A percentile compares a stretch with the other conserved stretches of the same genome.
phyloP scores from a whole-genome alignment of 352 stramenopile species.

The Aphanomyces astaci region DNA sequence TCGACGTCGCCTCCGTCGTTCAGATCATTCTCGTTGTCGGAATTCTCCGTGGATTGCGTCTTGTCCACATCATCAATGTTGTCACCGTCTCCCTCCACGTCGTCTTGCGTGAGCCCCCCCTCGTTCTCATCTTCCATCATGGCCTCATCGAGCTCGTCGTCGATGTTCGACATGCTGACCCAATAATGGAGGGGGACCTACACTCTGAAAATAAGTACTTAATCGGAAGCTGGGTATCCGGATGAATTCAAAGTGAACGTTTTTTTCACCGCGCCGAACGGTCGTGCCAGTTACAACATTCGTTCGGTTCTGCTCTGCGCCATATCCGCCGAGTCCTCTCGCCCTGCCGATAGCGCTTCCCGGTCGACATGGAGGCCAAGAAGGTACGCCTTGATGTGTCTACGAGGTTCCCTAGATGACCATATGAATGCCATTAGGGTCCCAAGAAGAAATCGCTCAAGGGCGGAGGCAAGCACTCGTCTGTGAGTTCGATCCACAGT shows the following conservation, averaged over 20 bases:
- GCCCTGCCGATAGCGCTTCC: neutral
- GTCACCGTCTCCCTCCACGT: slow-evolving; percentile 37
- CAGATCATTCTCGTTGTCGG: slow-evolving; percentile 24
- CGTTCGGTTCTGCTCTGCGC: neutral
- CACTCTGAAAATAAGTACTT: neutral
- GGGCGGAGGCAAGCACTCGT: neutral
- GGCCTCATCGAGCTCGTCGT: slow-evolving; percentile 19
- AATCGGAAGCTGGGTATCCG: too few species aligned
- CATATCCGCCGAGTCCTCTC: neutral
- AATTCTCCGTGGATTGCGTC: slow-evolving; percentile 28
- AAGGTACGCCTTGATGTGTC: neutral
- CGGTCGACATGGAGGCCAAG: neutral
- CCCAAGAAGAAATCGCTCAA: neutral
- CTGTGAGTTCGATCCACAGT: slow-evolving; percentile 4
- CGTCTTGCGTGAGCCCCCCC: slow-evolving; percentile 32
- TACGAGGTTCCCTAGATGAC: neutral
- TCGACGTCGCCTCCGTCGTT: slow-evolving; percentile 20
- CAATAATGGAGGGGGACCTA: neutral
- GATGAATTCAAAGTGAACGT: too few species aligned
- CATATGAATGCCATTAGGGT: neutral
- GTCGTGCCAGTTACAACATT: slow-evolving; percentile 3
- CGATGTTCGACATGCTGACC: slow-evolving; percentile 11
- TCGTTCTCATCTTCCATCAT: slow-evolving; percentile 22
- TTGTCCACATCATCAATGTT: slow-evolving; percentile 32
- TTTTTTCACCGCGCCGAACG: neutral